Evolutionary conservation across 1,284 basidiomycete species (phyloP), one percentile per base, ranked within the genome.

Genomic region (Chondrostereum purpureum): DNA sequence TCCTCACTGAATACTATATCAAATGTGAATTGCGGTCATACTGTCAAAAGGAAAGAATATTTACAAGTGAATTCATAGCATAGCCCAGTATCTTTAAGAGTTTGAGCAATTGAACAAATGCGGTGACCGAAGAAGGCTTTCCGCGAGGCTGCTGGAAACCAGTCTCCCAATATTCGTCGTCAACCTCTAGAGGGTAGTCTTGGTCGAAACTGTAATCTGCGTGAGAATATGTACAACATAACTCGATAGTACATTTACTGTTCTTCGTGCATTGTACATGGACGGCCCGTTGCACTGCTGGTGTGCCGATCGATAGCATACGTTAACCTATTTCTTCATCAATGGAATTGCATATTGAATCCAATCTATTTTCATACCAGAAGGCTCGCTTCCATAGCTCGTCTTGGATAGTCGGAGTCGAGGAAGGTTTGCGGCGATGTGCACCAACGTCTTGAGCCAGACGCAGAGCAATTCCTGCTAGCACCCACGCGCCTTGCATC

Each of bases 351-450:
- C n/a, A n/a, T n/a, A n/a, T n/a, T n/a, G n/a, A n/a, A n/a, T n/a
- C n/a, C n/a, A n/a, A n/a, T n/a, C 27, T 8, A n/a, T 31, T 31
- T 31, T 21, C 16, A 22, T 16, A 41, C 36, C 36, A 37, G 22
- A 41, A 41, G 10, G 39, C 39, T 17, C 39, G 39, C 39, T 19
- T 41, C 39, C 39, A 41, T 10, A 41, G 17, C 10, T 41, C 39
- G 23, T 41, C 22, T 13, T 41, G 13, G 4, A 13, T 13, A 17
- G 16, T 41, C 22, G 18, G 39, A 13, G 14, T 13, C 3, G 2
- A 2, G 11, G 22, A 14, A n/a, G 39, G 10, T 24, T 41, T 20
- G 22, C 39, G 39, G 12, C 39, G 39, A 23, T 41, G 39, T n/a
- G 39, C 39, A 13, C 39, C 39, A 13, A 41, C 39, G 10, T 41